phyloP scores from a whole-genome alignment of 345 rosid genomes.

The Gossypium bickii region DNA sequence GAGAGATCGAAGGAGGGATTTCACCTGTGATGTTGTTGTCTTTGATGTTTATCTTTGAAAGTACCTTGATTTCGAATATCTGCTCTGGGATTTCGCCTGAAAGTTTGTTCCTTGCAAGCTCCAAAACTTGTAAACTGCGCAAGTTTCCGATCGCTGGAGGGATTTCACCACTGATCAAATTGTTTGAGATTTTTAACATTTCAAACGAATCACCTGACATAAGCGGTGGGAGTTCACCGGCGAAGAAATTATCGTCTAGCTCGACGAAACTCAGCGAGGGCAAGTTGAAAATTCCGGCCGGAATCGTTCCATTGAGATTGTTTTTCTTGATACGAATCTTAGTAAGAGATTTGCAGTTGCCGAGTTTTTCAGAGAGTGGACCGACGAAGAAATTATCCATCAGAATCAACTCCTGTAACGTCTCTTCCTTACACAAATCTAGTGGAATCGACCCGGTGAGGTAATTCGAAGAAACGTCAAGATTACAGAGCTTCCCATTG shows the following conservation, averaged over 20 bases:
- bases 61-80: conserved; percentile 42
- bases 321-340: conserved; percentile 53
- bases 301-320: conserved; percentile 55
- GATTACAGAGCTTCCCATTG: conserved; percentile 45
- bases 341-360: conserved; percentile 55
- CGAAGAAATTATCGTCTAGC: conserved; percentile 51
- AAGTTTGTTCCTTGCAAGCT: conserved; percentile 46
- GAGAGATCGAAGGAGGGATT: conserved; percentile 48
- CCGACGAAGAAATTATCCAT: conserved; percentile 68
- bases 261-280: conserved; percentile 45
- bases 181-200: conserved; percentile 44
- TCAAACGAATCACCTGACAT: conserved; percentile 53
- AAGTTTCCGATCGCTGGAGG: conserved; percentile 68
- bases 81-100: conserved; percentile 52
- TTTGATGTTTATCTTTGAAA: conserved; percentile 45
- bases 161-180: conserved; percentile 54
- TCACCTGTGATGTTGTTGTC: conserved; percentile 54
- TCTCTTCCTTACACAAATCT: conserved; percentile 64
- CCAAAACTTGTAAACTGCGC: conserved; percentile 32
- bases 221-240: conserved; percentile 63
- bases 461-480: conserved; percentile 64
- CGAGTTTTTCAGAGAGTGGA: conserved; percentile 57
- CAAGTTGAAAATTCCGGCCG: conserved; percentile 58
- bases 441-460: conserved; percentile 70
- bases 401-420: conserved; percentile 42